Conservation (phyloP, 1,284 basidiomycete genomes). For the Naganishia liquefaciens region DNA sequence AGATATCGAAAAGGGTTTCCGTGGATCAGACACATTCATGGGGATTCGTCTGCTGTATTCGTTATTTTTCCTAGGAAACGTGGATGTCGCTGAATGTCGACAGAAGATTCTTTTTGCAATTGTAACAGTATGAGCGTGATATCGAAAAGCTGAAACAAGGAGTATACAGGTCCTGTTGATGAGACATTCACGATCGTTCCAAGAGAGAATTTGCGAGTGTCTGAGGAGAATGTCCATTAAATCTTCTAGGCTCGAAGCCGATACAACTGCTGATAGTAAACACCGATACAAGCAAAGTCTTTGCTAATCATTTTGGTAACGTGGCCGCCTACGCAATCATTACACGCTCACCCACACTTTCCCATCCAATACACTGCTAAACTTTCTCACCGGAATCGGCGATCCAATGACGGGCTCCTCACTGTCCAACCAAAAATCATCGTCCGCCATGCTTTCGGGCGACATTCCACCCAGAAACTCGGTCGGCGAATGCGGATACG, state of each 20-base stretch:
- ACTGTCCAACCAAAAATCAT: conserved; percentile 1
- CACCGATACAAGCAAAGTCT: neutral
- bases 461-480: neutral
- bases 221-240: conserved; percentile 9
- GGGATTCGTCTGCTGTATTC: neutral
- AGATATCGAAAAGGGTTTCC: neutral
- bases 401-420: neutral
- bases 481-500: conserved; percentile 9
- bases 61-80: no score
- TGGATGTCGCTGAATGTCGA: no score
- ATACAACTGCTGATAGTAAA: conserved; percentile 2
- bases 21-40: neutral
- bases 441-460: neutral
- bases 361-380: conserved; percentile 22
- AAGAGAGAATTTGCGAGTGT: no score
- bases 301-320: neutral
- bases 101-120: no score
- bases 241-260: neutral
- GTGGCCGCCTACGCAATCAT: no score
- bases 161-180: no score
- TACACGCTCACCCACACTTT: conserved; percentile 12
- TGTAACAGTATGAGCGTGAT: no score
- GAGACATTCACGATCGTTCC: no score
- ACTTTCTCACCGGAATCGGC: neutral
- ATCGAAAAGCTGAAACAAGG: no score